phyloP scores from a whole-genome alignment of 2,329 filamentous ascomycete species.

The Ophiosphaerella korrae region DNA sequence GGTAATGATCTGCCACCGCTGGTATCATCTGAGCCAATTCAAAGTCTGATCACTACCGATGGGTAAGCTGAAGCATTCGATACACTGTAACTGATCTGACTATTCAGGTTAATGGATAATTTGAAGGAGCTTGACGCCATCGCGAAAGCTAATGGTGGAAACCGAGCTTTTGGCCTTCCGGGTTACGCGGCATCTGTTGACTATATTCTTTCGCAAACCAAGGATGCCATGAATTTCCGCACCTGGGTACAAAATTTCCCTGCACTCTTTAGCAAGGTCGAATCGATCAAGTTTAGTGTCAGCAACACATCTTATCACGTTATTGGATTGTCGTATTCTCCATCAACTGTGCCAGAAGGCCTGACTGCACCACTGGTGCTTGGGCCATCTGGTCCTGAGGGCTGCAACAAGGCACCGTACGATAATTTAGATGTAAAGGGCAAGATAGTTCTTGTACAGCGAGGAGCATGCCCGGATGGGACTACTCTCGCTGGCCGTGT shows the following conservation, averaged over 20 bases:
- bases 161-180: conserved; percentile 64
- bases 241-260: conserved; percentile 58
- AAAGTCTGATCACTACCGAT: conserved; percentile 48
- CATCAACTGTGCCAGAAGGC: conserved; percentile 54
- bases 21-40: conserved; percentile 48
- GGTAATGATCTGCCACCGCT: conserved; percentile 25
- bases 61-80: conserved; percentile 28
- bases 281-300: conserved; percentile 49
- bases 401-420: conserved; percentile 49
- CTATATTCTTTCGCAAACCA: conserved; percentile 59
- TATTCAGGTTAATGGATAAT: conserved; percentile 57
- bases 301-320: conserved; percentile 46
- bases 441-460: conserved; percentile 51
- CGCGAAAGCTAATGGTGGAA: conserved; percentile 61
- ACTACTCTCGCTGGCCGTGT: conserved; percentile 49
- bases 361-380: conserved; percentile 50
- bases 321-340: conserved; percentile 54
- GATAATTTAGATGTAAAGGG: conserved; percentile 45
- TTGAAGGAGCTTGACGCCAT: conserved; percentile 62
- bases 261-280: conserved; percentile 50
- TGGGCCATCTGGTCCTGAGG: conserved; percentile 48
- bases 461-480: conserved; percentile 50
- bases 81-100: neutral
- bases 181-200: conserved; percentile 65
- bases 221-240: conserved; percentile 45